These are phyloP conservation scores for Malassezia brasiliensis DNA, from an alignment of 1,284 basidiomycete species.

Conservation along the genomic window DNA sequence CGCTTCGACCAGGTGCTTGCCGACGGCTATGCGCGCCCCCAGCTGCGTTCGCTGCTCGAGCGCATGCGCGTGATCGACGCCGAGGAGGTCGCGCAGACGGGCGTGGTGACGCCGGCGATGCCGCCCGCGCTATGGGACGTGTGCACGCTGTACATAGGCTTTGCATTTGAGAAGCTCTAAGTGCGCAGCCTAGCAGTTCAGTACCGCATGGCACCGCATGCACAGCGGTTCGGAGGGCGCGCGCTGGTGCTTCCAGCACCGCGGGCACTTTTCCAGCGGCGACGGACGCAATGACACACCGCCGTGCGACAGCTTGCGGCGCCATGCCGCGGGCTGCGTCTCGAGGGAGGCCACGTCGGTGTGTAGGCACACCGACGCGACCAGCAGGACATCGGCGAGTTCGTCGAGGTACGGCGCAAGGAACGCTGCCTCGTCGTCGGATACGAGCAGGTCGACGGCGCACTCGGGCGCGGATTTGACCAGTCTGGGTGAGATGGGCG, in stretches of 20 bases:
- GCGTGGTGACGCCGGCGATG: conserved; percentile 20
- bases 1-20: conserved; percentile 56
- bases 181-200: not conserved
- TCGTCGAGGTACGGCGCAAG: conserved; percentile 1
- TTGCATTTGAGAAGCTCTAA: conserved; percentile 38
- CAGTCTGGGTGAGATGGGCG: not conserved
- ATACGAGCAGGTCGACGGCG: conserved; percentile 3
- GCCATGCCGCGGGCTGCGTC: not conserved
- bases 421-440: not conserved
- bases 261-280: conserved; percentile 28
- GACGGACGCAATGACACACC: conserved; percentile 22
- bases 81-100: conserved; percentile 12
- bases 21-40: conserved; percentile 19
- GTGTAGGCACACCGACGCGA: conserved; percentile 25
- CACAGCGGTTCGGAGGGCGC: conserved; percentile 12
- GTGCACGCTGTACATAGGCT: conserved; percentile 30
- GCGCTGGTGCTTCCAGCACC: conserved; percentile 26
- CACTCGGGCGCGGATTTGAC: conserved; percentile 7
- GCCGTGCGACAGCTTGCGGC: conserved; percentile 1
- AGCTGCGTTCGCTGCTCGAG: conserved; percentile 25
- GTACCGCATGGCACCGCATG: conserved; percentile 5
- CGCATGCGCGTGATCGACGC: conserved; percentile 28
- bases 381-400: conserved; percentile 29
- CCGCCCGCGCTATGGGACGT: conserved; percentile 42
- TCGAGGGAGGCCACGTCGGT: not conserved